Base-by-base conservation (phyloP, 2,329 filamentous ascomycete species). In the Rhynchosporium agropyri region DNA sequence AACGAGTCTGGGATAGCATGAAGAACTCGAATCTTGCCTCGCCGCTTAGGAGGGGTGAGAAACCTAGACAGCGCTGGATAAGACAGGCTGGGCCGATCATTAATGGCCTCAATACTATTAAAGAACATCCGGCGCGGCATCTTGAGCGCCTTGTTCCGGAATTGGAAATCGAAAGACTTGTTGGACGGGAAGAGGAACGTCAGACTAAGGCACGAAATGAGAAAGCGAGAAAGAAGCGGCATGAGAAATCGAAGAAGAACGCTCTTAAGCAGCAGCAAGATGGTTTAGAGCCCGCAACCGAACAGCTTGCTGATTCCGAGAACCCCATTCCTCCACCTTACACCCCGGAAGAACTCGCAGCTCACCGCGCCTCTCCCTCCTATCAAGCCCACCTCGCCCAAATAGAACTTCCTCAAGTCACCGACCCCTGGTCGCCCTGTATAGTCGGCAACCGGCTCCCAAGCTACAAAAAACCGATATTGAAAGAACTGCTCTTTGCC, bases 1-100 rank as follows among this genome's bases (percentile, higher is more conserved):
- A 49, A 3, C 63, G 45, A 38, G 60, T 71, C 12, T 38, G 40
- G 9, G 7, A 50, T 31, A 71, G 66, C 45, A 49, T 70, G 31
- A 51, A 50, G 31, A 33, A 58, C 9, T 55, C 48, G 1, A 42
- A 48, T 13, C 8, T 9, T 7, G 20, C 15, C 7, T 20, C 48
- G 0, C 2, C 7, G n/a, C 50, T 53, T 26, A 26, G 8, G n/a
- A 51, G 38, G 12, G n/a, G 40, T 3, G 28, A 31, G n/a, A 15
- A 45, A 36, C 33, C 33, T 10, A 36, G 33, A 36, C 33, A 36
- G 4, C 45, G 53, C 10, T 68, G 60, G 57, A 31, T 53, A 3
- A 61, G 45, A 20, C 58, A 45, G 43, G 60, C 58, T 53, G 63
- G 64, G 12, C 31, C 50, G 3, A 45, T 67, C 1, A 64, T 69